phyloP scores from a whole-genome alignment of 495 filamentous ascomycete genomes.

The Talaromyces ruber region DNA sequence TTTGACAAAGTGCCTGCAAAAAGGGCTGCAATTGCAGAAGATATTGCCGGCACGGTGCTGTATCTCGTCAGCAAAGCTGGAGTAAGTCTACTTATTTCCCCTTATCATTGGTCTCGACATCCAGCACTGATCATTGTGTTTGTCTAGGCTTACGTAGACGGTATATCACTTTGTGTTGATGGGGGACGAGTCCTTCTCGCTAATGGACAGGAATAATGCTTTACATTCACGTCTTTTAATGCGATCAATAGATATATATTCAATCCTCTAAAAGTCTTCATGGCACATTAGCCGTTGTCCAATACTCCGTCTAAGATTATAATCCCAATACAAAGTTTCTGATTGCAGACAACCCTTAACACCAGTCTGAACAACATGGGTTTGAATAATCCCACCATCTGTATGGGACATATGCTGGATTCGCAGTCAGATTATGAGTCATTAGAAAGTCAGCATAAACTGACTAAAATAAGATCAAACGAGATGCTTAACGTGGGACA shows the following conservation, averaged over 20 bases:
- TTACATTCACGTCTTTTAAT: neutral
- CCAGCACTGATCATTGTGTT: constrained; percentile 1
- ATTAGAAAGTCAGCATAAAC: neutral
- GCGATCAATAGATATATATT: too few species aligned
- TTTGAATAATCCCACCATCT: too few species aligned
- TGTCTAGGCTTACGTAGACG: constrained; percentile 26
- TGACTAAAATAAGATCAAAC: neutral
- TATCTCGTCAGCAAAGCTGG: constrained; percentile 33
- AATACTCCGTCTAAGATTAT: neutral
- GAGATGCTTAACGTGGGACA: neutral
- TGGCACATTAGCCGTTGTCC: neutral
- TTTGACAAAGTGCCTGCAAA: constrained; percentile 36
- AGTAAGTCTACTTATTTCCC: constrained; percentile 10
- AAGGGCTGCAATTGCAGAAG: constrained; percentile 25
- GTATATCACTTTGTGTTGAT: constrained; percentile 28
- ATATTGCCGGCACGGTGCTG: constrained; percentile 31
- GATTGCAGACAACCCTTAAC: neutral
- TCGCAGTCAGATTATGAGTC: neutral
- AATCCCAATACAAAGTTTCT: neutral
- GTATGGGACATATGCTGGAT: neutral
- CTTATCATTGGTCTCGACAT: neutral
- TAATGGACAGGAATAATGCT: constrained; percentile 24
- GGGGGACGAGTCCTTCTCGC: constrained; percentile 26
- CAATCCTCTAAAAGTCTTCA: too few species aligned
- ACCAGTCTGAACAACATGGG: neutral